Evolutionary conservation across 495 filamentous ascomycete species (phyloP), one percentile per base, ranked within the genome.

Genomic region (Bacidia gigantensis): DNA sequence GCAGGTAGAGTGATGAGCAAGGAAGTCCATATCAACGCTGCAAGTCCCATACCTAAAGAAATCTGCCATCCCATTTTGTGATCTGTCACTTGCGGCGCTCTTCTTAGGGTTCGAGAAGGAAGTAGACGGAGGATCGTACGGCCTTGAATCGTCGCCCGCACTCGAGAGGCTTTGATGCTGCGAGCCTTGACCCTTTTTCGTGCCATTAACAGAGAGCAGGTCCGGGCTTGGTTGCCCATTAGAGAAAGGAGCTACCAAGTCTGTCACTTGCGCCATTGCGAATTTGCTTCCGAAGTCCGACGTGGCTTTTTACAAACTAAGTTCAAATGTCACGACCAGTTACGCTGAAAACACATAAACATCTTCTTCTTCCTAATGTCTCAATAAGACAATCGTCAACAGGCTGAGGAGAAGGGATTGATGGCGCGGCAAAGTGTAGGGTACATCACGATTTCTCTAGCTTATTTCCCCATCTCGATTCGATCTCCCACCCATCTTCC

Each of bases 1-100:
- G 71, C 51, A 75, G 70, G 43, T 72, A 62, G 38, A 22, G 0
- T 26, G n/a, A 22, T 11, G 26, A 24, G 24, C 18, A 26, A 26
- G 26, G 9, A 22, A 14, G 10, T 20, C 18, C 9, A 22, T 5
- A 5, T 22, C 5, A 7, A 35, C 38, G 3, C 9, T 12, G 32
- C 26, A 65, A n/a, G 72, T 63, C 21, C 67, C 65, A 0, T 55
- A 62, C 45, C 69, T 66, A 57, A 76, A 74, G 54, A 76, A 72
- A 46, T 73, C 64, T 38, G 58, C 58, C 45, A 61, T 50, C 22
- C 56, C 56, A 50, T 56, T 54, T 14, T 48, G 43, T 10, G 29
- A 23, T 25, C 47, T 54, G 45, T 58, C 58, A 24, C 46, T 21
- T 9, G 24, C 41, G 18, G 47, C 53, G 29, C 29, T 43, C 26